These are phyloP conservation scores for Cordyceps farinosa DNA, from an alignment of 2,329 filamentous ascomycete species.

Conservation along the genomic window DNA sequence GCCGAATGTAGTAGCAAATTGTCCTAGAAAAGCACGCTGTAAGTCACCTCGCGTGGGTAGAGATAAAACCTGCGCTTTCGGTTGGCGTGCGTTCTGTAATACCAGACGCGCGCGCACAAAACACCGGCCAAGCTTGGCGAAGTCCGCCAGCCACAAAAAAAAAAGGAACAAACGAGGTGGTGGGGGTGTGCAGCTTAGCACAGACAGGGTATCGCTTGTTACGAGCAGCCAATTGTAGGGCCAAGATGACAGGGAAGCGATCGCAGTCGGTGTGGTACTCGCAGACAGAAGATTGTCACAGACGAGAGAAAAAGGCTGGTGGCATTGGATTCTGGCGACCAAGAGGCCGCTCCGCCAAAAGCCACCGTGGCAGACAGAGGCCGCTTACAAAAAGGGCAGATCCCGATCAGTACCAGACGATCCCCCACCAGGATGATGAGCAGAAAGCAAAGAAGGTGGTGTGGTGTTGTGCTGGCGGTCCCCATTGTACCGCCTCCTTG, in stretches of 20 bases:
- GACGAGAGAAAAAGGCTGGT: neutral
- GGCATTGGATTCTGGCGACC: neutral
- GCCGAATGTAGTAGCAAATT: neutral
- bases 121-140: neutral
- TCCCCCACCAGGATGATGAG: conserved; percentile 1
- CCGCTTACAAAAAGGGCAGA: conserved; percentile 3
- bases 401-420: conserved; percentile 12
- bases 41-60: neutral
- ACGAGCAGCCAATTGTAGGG: neutral
- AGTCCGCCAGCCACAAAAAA: conserved; percentile 12
- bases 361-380: neutral
- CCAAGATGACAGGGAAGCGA: neutral
- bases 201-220: neutral
- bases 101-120: neutral
- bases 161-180: neutral
- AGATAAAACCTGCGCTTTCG: neutral
- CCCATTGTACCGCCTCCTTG: neutral
- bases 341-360: neutral
- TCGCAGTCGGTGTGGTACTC: conserved; percentile 1
- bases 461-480: neutral
- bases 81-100: neutral
- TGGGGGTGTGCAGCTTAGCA: conserved; percentile 10
- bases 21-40: neutral
- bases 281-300: neutral
- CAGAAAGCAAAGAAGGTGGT: neutral